Evolutionary conservation across 805 yeast species (phyloP).

Genomic region (Candida vartiovaarae): DNA sequence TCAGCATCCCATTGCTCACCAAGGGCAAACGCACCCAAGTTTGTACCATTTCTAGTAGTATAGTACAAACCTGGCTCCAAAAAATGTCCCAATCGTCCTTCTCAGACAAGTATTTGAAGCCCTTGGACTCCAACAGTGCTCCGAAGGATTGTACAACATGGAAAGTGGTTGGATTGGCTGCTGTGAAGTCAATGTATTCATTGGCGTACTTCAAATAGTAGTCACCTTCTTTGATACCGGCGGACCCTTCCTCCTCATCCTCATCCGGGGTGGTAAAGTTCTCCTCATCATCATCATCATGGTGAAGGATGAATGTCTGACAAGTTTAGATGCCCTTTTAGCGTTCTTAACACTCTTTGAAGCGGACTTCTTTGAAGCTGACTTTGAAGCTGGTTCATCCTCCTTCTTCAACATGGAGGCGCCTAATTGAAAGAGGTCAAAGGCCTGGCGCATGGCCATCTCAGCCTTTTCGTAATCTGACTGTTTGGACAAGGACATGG

Average conservation of each 20-base stretch:
- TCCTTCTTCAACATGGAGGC: slow-evolving; percentile 15
- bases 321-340: too few relatives aligned
- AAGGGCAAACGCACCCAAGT: slow-evolving; percentile 61
- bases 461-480: slow-evolving; percentile 13
- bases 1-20: slow-evolving; percentile 62
- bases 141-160: slow-evolving; percentile 58
- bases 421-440: slow-evolving; percentile 20
- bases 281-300: slow-evolving; percentile 13
- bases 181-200: slow-evolving; percentile 66
- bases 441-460: slow-evolving; percentile 20
- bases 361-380: too few relatives aligned
- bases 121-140: slow-evolving; percentile 42
- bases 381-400: not conserved
- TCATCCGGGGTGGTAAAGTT: slow-evolving; percentile 20
- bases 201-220: slow-evolving; percentile 29
- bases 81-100: slow-evolving; percentile 34
- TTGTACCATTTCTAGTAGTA: slow-evolving; percentile 62
- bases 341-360: too few relatives aligned
- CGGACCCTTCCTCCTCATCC: slow-evolving; percentile 6
- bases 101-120: slow-evolving; percentile 62
- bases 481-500: slow-evolving; percentile 2
- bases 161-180: slow-evolving; percentile 64
- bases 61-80: slow-evolving; percentile 48
- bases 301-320: not conserved
- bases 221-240: slow-evolving; percentile 16